phyloP scores from a whole-genome alignment of 148 eudicot species.

The Pharnaceum exiguum region DNA sequence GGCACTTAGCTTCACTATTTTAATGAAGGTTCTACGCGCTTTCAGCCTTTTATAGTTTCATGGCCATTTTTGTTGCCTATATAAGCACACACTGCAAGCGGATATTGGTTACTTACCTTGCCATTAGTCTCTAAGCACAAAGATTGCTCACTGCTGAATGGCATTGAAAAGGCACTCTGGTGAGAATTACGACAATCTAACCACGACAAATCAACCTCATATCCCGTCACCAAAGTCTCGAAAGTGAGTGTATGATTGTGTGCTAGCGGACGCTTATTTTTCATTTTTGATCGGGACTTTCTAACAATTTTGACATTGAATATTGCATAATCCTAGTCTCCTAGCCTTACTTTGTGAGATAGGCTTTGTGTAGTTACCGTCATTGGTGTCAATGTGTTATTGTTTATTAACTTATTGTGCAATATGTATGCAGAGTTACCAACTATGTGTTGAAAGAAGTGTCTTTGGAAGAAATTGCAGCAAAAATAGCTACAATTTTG shows the following conservation, averaged over 20 bases:
- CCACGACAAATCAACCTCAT: slow-evolving; percentile 13
- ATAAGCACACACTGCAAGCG: slow-evolving; percentile 5
- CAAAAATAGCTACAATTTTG: slow-evolving; percentile 22
- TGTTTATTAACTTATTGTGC: neutral
- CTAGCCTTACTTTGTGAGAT: no score
- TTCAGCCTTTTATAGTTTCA: slow-evolving; percentile 13
- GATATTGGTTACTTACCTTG: slow-evolving; percentile 19
- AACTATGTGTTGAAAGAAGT: slow-evolving; percentile 34
- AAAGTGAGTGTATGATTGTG: slow-evolving; percentile 33
- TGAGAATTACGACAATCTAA: slow-evolving; percentile 32
- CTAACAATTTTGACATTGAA: no score
- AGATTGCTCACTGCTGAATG: slow-evolving; percentile 29
- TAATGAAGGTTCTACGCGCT: slow-evolving; percentile 35
- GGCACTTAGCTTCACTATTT: neutral
- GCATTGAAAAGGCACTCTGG: slow-evolving; percentile 42
- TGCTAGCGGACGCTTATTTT: neutral
- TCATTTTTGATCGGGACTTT: neutral
- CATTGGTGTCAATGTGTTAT: neutral
- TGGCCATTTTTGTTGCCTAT: neutral
- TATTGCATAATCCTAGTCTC: no score
- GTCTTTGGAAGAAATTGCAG: slow-evolving; percentile 30
- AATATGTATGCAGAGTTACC: slow-evolving; percentile 25
- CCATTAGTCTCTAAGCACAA: neutral
- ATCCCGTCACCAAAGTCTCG: slow-evolving; percentile 26
- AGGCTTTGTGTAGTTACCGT: neutral